Evolutionary conservation across 2,329 filamentous ascomycete genomes (phyloP).

Genomic region (Nemania serpens): DNA sequence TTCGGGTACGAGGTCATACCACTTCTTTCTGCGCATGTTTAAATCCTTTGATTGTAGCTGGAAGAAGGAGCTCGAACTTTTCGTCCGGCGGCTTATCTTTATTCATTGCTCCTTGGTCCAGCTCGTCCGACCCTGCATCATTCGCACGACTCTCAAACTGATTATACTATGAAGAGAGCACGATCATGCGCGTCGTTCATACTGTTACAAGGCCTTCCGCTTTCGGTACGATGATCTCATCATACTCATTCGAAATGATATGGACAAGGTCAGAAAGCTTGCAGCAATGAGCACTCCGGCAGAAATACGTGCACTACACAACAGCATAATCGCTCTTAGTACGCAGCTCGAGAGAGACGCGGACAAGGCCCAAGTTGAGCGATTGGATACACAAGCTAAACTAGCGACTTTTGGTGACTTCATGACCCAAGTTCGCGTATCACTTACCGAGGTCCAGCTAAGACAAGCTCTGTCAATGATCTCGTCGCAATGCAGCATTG

Average conservation of each 20-base stretch:
- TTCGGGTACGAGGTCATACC: slow-evolving; percentile 5
- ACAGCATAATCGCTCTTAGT: not conserved
- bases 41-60: slow-evolving; percentile 16
- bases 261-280: slow-evolving; percentile 7
- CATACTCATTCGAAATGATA: not conserved
- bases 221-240: not conserved
- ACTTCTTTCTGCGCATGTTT: slow-evolving; percentile 18
- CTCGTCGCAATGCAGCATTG: slow-evolving; percentile 13
- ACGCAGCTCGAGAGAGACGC: not conserved
- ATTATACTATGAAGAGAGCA: slow-evolving; percentile 15
- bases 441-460: slow-evolving; percentile 3
- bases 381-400: not conserved
- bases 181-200: slow-evolving; percentile 10
- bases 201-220: not conserved
- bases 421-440: slow-evolving; percentile 10
- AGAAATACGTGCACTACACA: slow-evolving; percentile 5
- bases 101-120: slow-evolving; percentile 6
- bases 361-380: not conserved
- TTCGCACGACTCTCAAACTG: not conserved
- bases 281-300: slow-evolving; percentile 3
- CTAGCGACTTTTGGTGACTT: slow-evolving; percentile 1
- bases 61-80: slow-evolving; percentile 11
- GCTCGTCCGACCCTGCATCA: not conserved
- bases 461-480: slow-evolving; percentile 13
- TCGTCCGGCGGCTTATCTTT: slow-evolving; percentile 9